Base-by-base conservation (phyloP, 352 stramenopile genomes). In the Albugo laibachii region DNA sequence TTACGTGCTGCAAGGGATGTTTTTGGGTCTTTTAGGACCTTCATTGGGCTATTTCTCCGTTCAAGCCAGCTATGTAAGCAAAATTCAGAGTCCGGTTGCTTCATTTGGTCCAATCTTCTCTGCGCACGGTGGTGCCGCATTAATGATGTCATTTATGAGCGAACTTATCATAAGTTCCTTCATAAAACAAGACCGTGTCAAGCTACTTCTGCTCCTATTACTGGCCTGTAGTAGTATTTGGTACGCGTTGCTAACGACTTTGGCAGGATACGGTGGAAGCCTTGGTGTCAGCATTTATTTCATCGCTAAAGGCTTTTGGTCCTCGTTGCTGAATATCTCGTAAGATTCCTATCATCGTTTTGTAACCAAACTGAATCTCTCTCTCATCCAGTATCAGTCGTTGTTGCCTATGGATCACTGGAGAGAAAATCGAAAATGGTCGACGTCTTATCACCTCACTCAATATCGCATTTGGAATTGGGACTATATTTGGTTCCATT, bases 121-220 rank as follows among this genome's bases (percentile, higher is more conserved):
- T 19, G 69, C 69, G 6, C 69, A 85, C 36, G 73, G 73, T 50
- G 73, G 67, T 21, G 67, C 73, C 0, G 73, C 70, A 36, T 62
- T 85, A 34, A 50, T 85, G 49, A 78, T 79, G 69, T 78, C 63
- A 49, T 83, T 82, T 47, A 75, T 85, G 64, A 83, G 73, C 42
- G 73, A 85, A 50, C 61, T 85, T 45, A 61, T 83, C 54, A 63
- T 85, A 18, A 80, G 63, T 21, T 70, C 67, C 13, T 61, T 65
- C 34, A 75, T 71, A 41, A 66, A 85, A 56, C 77, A 64, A 54
- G 56, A 76, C 16, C 59, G 79, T 2, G 68, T 85, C 55, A 85
- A 83, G 64, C 71, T 80, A 50, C 45, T 85, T 36, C 71, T 75
- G 31, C 58, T 79, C 36, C 61, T 60, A 21, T 48, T 83, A 45